Conservation (phyloP, 768 basidiomycete genomes). For the Hortiboletus flavorubellus region DNA sequence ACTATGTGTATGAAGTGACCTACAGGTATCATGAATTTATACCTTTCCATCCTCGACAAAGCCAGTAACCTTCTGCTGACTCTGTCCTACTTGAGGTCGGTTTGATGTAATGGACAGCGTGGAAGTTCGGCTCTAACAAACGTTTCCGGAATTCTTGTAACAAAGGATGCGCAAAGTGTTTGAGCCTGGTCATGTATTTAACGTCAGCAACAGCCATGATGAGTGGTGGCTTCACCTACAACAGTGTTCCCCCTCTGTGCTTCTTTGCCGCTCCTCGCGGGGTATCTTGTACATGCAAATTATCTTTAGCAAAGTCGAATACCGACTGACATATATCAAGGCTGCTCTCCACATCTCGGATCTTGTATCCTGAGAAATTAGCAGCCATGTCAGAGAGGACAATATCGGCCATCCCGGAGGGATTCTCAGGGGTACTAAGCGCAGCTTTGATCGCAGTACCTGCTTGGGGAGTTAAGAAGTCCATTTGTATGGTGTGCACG, state of each 20-base stretch:
- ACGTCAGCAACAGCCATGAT: neutral
- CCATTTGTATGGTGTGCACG: constrained; percentile 68
- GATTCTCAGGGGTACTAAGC: constrained; percentile 31
- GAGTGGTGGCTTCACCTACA: constrained; percentile 41
- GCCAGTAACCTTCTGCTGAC: constrained; percentile 82
- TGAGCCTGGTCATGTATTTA: constrained; percentile 51
- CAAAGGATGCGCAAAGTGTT: constrained; percentile 79
- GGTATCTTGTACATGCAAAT: constrained; percentile 48
- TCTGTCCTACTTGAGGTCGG: constrained; percentile 76
- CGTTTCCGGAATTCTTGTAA: constrained; percentile 60
- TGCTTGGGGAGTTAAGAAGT: constrained; percentile 66
- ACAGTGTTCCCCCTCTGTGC: constrained; percentile 38
- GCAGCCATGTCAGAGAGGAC: constrained; percentile 91
- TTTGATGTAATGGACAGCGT: constrained; percentile 66
- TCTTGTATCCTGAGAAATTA: constrained; percentile 70
- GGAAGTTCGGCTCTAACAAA: constrained; percentile 62
- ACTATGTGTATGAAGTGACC: neutral
- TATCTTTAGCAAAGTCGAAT: constrained; percentile 56
- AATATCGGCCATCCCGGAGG: constrained; percentile 60
- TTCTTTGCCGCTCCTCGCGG: constrained; percentile 41
- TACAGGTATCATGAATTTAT: neutral
- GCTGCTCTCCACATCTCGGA: constrained; percentile 62
- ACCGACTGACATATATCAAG: constrained; percentile 75
- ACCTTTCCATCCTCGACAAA: constrained; percentile 72
- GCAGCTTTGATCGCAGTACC: constrained; percentile 42